Evolutionary conservation across 768 basidiomycete species (phyloP).

Genomic region (Tricholoma terreum): DNA sequence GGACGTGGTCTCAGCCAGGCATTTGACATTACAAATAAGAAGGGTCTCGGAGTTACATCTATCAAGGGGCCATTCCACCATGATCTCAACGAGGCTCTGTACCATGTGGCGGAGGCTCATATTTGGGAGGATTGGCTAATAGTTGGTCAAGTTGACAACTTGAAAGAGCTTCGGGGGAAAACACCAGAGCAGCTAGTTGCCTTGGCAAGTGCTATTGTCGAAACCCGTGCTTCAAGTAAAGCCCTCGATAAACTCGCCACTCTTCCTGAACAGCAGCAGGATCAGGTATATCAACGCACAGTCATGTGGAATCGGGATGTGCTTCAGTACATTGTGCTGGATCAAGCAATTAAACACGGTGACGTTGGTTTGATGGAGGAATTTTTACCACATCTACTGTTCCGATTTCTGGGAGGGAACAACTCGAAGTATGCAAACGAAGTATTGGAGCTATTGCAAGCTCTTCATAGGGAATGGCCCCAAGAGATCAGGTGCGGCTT

Average conservation of each 20-base stretch:
- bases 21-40: slow-evolving; percentile 28
- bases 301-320: slow-evolving; percentile 36
- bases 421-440: background rate
- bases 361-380: slow-evolving; percentile 36
- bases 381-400: slow-evolving; percentile 27
- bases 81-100: slow-evolving; percentile 32
- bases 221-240: slow-evolving; percentile 25
- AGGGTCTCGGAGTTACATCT: slow-evolving; percentile 20
- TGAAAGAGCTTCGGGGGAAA: slow-evolving; percentile 18
- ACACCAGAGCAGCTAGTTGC: no score
- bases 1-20: slow-evolving; percentile 26
- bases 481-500: background rate
- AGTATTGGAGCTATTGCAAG: background rate
- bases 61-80: slow-evolving; percentile 34
- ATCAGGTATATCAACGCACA: slow-evolving; percentile 18
- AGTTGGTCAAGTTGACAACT: slow-evolving; percentile 23
- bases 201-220: no score
- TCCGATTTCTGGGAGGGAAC: slow-evolving; percentile 27
- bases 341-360: slow-evolving; percentile 32
- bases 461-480: background rate
- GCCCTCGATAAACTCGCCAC: slow-evolving; percentile 19
- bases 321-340: slow-evolving; percentile 33
- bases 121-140: slow-evolving; percentile 31
- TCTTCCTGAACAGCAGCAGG: slow-evolving; percentile 15
- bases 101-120: slow-evolving; percentile 35